Evolutionary conservation across 2,329 filamentous ascomycete species (phyloP), one percentile per base, ranked within the genome.

Genomic region (Cordyceps fumosorosea): DNA sequence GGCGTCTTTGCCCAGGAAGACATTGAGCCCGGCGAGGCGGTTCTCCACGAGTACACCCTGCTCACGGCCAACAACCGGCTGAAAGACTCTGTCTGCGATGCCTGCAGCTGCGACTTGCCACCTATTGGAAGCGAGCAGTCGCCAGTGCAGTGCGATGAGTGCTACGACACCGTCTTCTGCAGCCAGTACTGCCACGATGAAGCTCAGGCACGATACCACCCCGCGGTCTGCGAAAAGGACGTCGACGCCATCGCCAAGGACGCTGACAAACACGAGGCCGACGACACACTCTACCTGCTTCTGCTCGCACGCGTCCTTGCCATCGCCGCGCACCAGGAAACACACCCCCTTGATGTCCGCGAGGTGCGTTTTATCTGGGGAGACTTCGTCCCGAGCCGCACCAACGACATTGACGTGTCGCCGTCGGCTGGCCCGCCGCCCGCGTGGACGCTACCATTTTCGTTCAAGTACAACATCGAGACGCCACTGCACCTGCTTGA

Each of bases 1-100:
- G 95, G 95, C 5, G 82, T 99, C 3, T 98, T 98, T 72, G 93
- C 93, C 8, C 90, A 86, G 68, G 84, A 90, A 65, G 88, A 96
- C 66, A 90, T 98, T 44, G 76, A 79, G 0, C 85, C 91, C 0
- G 90, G 89, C 11, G 89, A 96, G 72, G 80, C 82, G 6, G 86
- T 97, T 2, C 81, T 99, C 34, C 79, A 84, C 54, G 95, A 99
- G 71, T 90, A 89, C 64, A 95, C 92, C 10, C 82, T 96, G 8
- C 78, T 99, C 47, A 96, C 93, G 2, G 93, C 91, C 52, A 95
- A 93, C 68, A 95, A 95, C 71, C 87, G 91, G 34, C 83, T 95
- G 14, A 91, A 96, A 71, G 92, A 96, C 65, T 82, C 89, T 5
- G 83, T 93, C 34, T 98, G 93, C 74, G 93, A 98, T 74, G 92